Conservation (phyloP, 169 alveolate species). For the Toxoplasma gondii region DNA sequence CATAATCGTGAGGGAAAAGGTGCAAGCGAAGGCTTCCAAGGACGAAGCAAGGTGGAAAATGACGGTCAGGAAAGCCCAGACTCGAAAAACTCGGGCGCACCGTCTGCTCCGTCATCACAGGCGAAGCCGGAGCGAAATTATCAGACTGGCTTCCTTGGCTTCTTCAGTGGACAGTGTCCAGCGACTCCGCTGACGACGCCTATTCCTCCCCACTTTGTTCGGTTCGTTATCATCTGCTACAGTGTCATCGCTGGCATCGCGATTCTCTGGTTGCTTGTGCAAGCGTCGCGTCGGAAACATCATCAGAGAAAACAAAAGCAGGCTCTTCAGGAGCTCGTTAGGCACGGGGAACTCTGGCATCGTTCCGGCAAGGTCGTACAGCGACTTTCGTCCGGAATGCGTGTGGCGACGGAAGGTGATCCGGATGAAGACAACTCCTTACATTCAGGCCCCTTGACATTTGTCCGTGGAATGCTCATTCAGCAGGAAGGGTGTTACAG, state of each 20-base stretch:
- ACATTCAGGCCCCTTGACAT: neutral
- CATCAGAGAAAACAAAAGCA: neutral
- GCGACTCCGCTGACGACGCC: neutral
- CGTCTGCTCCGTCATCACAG: no score
- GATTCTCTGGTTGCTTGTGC: neutral
- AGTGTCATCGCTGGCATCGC: neutral
- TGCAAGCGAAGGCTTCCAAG: no score
- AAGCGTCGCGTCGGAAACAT: neutral
- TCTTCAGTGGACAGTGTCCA: neutral
- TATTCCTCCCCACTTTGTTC: neutral
- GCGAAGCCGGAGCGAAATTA: neutral
- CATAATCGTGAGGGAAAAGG: no score
- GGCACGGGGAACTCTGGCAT: neutral
- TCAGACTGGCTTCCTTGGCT: neutral
- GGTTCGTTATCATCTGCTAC: neutral
- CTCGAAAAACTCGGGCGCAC: neutral
- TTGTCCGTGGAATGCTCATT: conserved; percentile 11
- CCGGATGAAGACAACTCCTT: neutral
- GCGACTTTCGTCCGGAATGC: neutral
- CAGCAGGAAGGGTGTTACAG: conserved; percentile 23
- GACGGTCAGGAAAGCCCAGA: neutral
- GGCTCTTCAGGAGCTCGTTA: neutral
- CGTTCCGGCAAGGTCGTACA: neutral
- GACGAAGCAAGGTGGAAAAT: no score
- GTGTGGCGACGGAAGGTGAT: neutral